These are phyloP conservation scores for Melampsora americana DNA, from an alignment of 1,284 basidiomycete species.

Conservation along the genomic window DNA sequence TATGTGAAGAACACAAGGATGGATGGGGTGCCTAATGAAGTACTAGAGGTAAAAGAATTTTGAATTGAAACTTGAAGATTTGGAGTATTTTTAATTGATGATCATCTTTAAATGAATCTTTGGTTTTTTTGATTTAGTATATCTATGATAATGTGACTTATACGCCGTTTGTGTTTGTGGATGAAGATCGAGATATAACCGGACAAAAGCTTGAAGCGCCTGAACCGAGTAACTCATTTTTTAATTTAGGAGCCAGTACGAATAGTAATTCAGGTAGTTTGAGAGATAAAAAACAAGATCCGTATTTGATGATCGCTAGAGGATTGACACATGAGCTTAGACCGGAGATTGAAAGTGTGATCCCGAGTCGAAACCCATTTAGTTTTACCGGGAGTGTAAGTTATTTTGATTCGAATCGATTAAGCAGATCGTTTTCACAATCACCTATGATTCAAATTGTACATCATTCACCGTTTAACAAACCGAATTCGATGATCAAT, in stretches of 20 bases:
- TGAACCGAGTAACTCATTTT: neutral
- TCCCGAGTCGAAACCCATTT: constrained; percentile 41
- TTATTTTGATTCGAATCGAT: constrained; percentile 22
- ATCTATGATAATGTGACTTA: constrained; percentile 96
- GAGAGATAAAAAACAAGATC: constrained; percentile 16
- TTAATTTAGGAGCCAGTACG: neutral
- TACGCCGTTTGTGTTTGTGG: constrained; percentile 92
- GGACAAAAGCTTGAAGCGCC: constrained; percentile 7
- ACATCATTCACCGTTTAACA: neutral
- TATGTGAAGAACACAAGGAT: constrained; percentile 77
- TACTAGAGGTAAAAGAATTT: constrained; percentile 31
- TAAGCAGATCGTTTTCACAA: constrained; percentile 7
- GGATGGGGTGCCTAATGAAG: constrained; percentile 40
- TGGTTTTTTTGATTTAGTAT: constrained; percentile 60
- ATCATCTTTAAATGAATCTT: neutral
- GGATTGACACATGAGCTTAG: constrained; percentile 31
- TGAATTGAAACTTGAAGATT: neutral
- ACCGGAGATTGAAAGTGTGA: constrained; percentile 18
- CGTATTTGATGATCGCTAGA: constrained; percentile 26
- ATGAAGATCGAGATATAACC: constrained; percentile 60
- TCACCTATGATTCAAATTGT: constrained; percentile 23
- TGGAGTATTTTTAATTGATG: too few relatives aligned
- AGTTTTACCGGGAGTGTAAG: constrained; percentile 35
- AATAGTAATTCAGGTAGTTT: neutral
- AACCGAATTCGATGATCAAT: constrained; percentile 16